These are phyloP conservation scores for Salvia miltiorrhiza DNA, from an alignment of 257 asterid species.

Conservation along the genomic window DNA sequence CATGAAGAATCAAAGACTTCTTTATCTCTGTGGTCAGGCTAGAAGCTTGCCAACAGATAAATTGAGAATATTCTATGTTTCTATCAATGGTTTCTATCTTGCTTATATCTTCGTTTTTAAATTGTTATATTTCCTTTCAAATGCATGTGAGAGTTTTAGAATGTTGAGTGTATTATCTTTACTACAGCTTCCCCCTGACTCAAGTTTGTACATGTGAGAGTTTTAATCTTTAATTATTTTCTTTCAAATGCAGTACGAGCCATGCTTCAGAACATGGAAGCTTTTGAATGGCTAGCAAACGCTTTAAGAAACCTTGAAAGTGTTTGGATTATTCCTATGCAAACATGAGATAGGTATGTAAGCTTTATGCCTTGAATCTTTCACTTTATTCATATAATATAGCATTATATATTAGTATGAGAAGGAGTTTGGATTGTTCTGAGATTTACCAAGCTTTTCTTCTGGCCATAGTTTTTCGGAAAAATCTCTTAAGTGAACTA, in stretches of 20 bases:
- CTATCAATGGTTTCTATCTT: too few relatives aligned
- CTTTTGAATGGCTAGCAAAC: slow-evolving; percentile 95
- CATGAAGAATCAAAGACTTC: too few relatives aligned
- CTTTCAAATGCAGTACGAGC: slow-evolving; percentile 66
- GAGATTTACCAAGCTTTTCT: slow-evolving; percentile 6
- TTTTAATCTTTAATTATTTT: slow-evolving; percentile 12
- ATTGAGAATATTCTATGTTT: too few relatives aligned
- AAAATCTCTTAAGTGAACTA: not conserved
- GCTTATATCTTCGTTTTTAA: too few relatives aligned
- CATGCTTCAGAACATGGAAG: slow-evolving; percentile 94
- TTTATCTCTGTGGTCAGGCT: too few relatives aligned
- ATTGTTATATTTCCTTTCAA: too few relatives aligned
- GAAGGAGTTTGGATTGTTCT: slow-evolving; percentile 12
- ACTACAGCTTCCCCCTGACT: not conserved
- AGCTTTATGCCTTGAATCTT: slow-evolving; percentile 10
- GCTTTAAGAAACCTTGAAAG: slow-evolving; percentile 71
- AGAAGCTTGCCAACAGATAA: too few relatives aligned
- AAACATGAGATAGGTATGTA: slow-evolving; percentile 77
- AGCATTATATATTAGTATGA: not conserved
- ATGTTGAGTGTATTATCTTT: slow-evolving; percentile 15
- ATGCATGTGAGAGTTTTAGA: too few relatives aligned
- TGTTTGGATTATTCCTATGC: slow-evolving; percentile 68
- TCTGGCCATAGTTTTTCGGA: not conserved
- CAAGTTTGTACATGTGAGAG: slow-evolving; percentile 6
- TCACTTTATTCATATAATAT: slow-evolving; percentile 9